A percentile compares a stretch with the other conserved stretches of the same genome.
Evolutionary conservation across 2,329 filamentous ascomycete genomes (phyloP).

Genomic region (Coleophoma cylindrospora): DNA sequence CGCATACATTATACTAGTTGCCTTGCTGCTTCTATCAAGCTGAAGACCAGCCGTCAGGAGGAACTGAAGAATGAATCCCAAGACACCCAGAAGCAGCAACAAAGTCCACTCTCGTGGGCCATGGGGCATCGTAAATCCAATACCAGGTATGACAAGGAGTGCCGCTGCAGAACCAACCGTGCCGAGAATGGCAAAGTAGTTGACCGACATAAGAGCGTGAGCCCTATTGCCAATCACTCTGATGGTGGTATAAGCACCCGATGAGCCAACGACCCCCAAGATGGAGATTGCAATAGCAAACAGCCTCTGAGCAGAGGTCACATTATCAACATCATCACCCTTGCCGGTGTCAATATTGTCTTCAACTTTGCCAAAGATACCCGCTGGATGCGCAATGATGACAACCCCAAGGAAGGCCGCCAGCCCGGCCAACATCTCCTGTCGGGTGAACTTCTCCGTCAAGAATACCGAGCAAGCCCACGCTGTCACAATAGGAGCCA

Average conservation of each 20-base stretch:
- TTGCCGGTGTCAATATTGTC: slow-evolving; percentile 4
- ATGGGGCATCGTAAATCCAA: slow-evolving; percentile 39
- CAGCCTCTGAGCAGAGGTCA: slow-evolving; percentile 31
- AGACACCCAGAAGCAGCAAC: slow-evolving; percentile 62
- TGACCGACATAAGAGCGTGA: slow-evolving; percentile 80
- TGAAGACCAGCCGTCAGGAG: slow-evolving; percentile 73
- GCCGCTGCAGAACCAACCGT: slow-evolving; percentile 57
- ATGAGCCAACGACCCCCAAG: slow-evolving; percentile 71
- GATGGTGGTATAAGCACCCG: slow-evolving; percentile 70
- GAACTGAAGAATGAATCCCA: slow-evolving; percentile 82
- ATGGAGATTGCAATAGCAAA: slow-evolving; percentile 67
- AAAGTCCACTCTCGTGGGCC: slow-evolving; percentile 51
- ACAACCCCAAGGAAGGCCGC: slow-evolving; percentile 76
- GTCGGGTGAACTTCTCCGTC: slow-evolving; percentile 70
- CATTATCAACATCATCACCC: slow-evolving; percentile 11
- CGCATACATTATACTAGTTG: slow-evolving; percentile 62
- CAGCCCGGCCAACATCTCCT: slow-evolving; percentile 70
- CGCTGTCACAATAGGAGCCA: slow-evolving; percentile 76
- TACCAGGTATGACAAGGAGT: slow-evolving; percentile 37
- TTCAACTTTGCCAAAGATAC: slow-evolving; percentile 15
- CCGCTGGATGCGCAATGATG: slow-evolving; percentile 65
- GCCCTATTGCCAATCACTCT: slow-evolving; percentile 75
- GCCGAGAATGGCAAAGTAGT: slow-evolving; percentile 72
- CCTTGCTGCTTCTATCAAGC: slow-evolving; percentile 25
- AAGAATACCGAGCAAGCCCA: slow-evolving; percentile 72